These are phyloP conservation scores for Phoma herbarum DNA, from an alignment of 2,329 filamentous ascomycete species.

Conservation along the genomic window DNA sequence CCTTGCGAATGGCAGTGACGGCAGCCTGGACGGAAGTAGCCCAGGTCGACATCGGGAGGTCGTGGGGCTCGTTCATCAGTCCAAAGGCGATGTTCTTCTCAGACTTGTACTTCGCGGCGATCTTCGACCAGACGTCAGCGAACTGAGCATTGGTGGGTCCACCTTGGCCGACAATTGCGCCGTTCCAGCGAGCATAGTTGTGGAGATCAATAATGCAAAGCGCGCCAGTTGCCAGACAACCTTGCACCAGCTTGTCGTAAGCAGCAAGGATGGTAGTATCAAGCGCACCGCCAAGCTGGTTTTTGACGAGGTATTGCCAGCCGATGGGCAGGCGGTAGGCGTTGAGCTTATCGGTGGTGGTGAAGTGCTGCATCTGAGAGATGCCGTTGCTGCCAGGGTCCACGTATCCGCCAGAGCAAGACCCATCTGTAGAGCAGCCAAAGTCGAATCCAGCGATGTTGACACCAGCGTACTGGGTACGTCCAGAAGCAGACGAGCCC, in stretches of 20 bases:
- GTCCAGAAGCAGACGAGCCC: constrained; percentile 10
- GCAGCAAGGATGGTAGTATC: constrained; percentile 59
- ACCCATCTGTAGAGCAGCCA: constrained; percentile 51
- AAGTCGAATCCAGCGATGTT: constrained; percentile 62
- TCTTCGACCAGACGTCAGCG: constrained; percentile 64
- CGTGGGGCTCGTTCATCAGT: constrained; percentile 75
- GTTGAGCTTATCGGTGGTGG: constrained; percentile 63
- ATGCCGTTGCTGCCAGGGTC: constrained; percentile 45
- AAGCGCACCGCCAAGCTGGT: constrained; percentile 61
- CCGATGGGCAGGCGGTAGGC: constrained; percentile 65
- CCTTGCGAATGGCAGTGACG: constrained; percentile 71
- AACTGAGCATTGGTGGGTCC: constrained; percentile 69
- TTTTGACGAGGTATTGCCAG: constrained; percentile 69
- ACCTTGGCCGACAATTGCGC: constrained; percentile 70
- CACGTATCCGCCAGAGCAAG: constrained; percentile 28
- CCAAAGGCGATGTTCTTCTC: constrained; percentile 68
- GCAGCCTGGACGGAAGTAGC: constrained; percentile 67
- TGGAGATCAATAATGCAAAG: constrained; percentile 66
- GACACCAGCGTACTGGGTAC: constrained; percentile 46
- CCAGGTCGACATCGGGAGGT: constrained; percentile 65
- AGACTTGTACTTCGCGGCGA: constrained; percentile 65
- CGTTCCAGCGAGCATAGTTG: constrained; percentile 65
- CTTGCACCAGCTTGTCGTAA: constrained; percentile 66
- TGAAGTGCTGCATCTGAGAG: constrained; percentile 66
- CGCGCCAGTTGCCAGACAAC: constrained; percentile 65